These are phyloP conservation scores for Drosera capensis DNA, from an alignment of 148 eudicot genomes.

Conservation along the genomic window DNA sequence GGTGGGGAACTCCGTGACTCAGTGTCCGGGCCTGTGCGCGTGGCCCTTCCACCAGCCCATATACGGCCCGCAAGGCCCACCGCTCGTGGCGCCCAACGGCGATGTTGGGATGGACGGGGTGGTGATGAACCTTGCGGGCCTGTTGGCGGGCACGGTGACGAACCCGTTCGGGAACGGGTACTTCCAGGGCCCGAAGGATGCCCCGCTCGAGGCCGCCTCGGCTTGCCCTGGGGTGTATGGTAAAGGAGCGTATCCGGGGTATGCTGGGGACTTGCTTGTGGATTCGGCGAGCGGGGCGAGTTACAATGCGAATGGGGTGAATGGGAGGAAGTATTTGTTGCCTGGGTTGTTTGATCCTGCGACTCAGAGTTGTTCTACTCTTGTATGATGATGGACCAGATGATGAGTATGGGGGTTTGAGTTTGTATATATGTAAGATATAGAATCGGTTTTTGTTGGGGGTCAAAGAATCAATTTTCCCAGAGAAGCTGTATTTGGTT, in stretches of 20 bases:
- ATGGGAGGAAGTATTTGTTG: conserved; percentile 1
- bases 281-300: conserved; percentile 3
- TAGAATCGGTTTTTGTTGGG: too few relatives aligned
- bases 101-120: conserved; percentile 37
- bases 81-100: conserved; percentile 28
- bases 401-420: too few relatives aligned
- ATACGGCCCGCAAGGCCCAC: conserved; percentile 28
- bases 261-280: neutral
- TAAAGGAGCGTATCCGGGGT: conserved; percentile 21
- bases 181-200: conserved; percentile 26
- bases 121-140: conserved; percentile 15
- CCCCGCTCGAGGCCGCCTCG: conserved; percentile 33
- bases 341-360: too few relatives aligned
- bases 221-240: conserved; percentile 34
- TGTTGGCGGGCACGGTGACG: conserved; percentile 37
- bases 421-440: too few relatives aligned
- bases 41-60: conserved; percentile 40
- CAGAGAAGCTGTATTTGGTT: too few relatives aligned
- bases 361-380: too few relatives aligned
- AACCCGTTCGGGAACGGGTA: conserved; percentile 25
- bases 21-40: conserved; percentile 30
- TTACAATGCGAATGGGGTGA: neutral
- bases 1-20: conserved; percentile 4
- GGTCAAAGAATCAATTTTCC: too few relatives aligned
- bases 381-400: too few relatives aligned